Percentiles rank a stretch among this genome's conserved stretches.
These are phyloP conservation scores for Suhomyces canberraensis DNA, from an alignment of 805 yeast genomes.

Conservation along the genomic window DNA sequence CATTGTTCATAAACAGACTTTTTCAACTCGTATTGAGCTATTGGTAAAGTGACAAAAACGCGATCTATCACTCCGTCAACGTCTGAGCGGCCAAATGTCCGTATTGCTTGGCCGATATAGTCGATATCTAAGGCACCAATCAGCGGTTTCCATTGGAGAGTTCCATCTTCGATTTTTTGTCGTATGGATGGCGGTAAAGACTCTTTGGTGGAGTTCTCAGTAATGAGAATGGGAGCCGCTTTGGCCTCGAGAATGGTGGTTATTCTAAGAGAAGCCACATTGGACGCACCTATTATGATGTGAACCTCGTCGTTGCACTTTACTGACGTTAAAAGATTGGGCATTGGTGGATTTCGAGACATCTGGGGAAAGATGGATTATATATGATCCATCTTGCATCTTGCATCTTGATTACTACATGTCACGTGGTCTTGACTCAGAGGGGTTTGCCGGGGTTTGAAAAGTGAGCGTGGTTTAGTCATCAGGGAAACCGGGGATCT, in stretches of 20 bases:
- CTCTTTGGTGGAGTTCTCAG: constrained; percentile 21
- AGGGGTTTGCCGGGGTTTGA: neutral
- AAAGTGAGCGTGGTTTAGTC: no score
- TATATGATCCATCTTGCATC: no score
- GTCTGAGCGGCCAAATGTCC: constrained; percentile 55
- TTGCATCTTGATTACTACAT: constrained; percentile 12
- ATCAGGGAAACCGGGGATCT: no score
- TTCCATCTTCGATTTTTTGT: constrained; percentile 20
- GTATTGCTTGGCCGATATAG: constrained; percentile 37
- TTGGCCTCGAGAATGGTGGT: constrained; percentile 49
- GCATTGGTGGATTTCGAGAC: no score
- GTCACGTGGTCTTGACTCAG: constrained; percentile 13
- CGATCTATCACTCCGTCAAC: constrained; percentile 69
- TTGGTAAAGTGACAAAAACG: constrained; percentile 60
- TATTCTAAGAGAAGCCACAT: constrained; percentile 47
- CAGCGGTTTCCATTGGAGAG: constrained; percentile 20
- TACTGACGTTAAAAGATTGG: constrained; percentile 37
- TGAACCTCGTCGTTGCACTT: constrained; percentile 51
- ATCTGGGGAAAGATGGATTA: no score
- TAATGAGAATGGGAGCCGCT: constrained; percentile 50
- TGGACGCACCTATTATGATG: constrained; percentile 53
- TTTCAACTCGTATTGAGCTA: constrained; percentile 27
- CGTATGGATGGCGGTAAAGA: constrained; percentile 23
- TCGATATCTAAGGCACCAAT: constrained; percentile 27
- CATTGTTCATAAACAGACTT: constrained; percentile 49